phyloP scores from a whole-genome alignment of 768 basidiomycete genomes.

The Xerocomellus intermedius region DNA sequence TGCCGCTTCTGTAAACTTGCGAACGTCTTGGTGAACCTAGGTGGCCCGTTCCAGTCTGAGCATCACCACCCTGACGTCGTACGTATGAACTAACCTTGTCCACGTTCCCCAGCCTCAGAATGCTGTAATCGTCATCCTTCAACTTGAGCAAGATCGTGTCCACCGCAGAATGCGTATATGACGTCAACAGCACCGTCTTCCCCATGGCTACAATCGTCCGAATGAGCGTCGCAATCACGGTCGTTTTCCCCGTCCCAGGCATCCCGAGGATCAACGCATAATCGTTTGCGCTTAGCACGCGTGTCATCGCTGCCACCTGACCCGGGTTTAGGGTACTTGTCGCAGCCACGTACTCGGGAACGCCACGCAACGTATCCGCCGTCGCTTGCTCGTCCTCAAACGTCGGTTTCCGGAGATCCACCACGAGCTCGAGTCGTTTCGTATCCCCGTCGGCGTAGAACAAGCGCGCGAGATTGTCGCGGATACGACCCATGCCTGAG shows the following conservation, averaged over 20 bases:
- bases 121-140: conserved; percentile 61
- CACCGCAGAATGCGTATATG: conserved; percentile 97
- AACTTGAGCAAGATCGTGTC: conserved; percentile 94
- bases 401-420: conserved; percentile 70
- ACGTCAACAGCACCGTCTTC: conserved; percentile 85
- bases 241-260: conserved; percentile 99
- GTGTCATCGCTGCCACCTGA: conserved; percentile 69
- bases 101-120: conserved; percentile 83
- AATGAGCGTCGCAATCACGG: conserved; percentile 88
- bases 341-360: conserved; percentile 32
- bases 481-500: conserved; percentile 82
- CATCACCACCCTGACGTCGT: neutral
- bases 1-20: conserved; percentile 64
- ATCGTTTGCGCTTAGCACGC: conserved; percentile 76
- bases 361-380: conserved; percentile 6
- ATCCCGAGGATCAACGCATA: conserved; percentile 94
- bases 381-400: conserved; percentile 46
- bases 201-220: conserved; percentile 72
- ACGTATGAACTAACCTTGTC: conserved; percentile 67
- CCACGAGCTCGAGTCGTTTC: conserved; percentile 68
- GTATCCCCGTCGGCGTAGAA: conserved; percentile 80
- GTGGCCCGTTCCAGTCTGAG: conserved; percentile 1
- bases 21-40: conserved; percentile 82
- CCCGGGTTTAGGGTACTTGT: conserved; percentile 59
- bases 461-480: conserved; percentile 85